Evolutionary conservation across 768 basidiomycete species (phyloP).

Genomic region (Lactarius psammicola): DNA sequence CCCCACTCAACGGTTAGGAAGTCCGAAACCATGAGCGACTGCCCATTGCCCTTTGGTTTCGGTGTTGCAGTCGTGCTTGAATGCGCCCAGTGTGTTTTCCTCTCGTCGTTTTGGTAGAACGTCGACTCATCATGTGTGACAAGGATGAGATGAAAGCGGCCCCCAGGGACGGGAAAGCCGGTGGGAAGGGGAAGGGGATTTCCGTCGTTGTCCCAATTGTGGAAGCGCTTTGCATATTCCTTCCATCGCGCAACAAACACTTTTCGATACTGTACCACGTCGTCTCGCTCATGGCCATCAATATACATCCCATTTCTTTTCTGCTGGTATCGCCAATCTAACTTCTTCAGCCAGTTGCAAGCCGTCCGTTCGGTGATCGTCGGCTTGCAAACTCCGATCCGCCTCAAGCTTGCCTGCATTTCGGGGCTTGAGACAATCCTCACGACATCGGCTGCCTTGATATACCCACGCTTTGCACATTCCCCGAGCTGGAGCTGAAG

Average conservation of each 20-base stretch:
- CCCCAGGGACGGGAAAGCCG: no score
- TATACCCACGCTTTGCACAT: no score
- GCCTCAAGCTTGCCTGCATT: constrained; percentile 36
- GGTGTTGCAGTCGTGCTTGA: no score
- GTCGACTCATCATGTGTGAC: no score
- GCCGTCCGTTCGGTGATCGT: constrained; percentile 38
- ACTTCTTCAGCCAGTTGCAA: constrained; percentile 39
- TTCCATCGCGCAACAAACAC: constrained; percentile 31
- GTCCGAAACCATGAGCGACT: constrained; percentile 27
- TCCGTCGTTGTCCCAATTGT: constrained; percentile 13
- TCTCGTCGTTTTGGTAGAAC: no score
- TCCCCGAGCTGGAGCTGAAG: no score
- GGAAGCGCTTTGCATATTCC: constrained; percentile 19
- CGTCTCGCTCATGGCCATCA: constrained; percentile 37
- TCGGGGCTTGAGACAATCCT: neutral
- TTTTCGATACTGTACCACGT: constrained; percentile 38
- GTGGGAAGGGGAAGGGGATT: no score
- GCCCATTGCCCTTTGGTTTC: constrained; percentile 18
- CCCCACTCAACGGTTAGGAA: constrained; percentile 39
- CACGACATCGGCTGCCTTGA: no score
- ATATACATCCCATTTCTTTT: neutral
- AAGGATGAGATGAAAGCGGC: no score
- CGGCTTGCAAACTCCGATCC: constrained; percentile 36
- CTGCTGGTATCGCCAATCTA: constrained; percentile 36
- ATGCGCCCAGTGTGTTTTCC: no score